Percentiles rank a stretch among this genome's conserved stretches.
Evolutionary conservation across 345 rosid species (phyloP).

Genomic region (Cardamine chenopodiifolia): DNA sequence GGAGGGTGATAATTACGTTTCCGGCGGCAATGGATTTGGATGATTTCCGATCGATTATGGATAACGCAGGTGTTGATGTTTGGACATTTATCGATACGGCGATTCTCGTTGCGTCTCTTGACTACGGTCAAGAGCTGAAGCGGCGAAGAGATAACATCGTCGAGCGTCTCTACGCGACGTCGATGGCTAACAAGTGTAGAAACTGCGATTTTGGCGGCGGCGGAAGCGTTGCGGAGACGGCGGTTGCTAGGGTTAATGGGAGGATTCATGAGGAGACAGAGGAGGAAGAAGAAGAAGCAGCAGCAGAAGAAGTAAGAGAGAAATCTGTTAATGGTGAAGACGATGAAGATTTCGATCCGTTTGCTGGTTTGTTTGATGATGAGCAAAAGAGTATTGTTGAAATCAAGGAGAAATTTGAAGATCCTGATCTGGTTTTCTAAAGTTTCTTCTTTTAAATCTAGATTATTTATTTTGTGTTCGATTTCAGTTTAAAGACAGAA

Average conservation of each 20-base stretch:
- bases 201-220: conserved; percentile 59
- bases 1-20: background rate
- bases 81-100: conserved; percentile 92
- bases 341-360: conserved; percentile 76
- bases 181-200: conserved; percentile 57
- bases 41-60: conserved; percentile 75
- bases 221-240: conserved; percentile 30
- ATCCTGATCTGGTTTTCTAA: conserved; percentile 78
- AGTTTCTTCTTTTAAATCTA: background rate
- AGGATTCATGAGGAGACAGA: conserved; percentile 43
- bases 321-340: conserved; percentile 55
- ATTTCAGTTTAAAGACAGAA: conserved; percentile 20
- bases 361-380: conserved; percentile 91
- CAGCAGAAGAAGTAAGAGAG: conserved; percentile 52
- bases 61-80: conserved; percentile 82
- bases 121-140: conserved; percentile 67
- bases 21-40: conserved; percentile 69
- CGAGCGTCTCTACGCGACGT: conserved; percentile 70
- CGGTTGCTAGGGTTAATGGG: conserved; percentile 46
- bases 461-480: background rate
- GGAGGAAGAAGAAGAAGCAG: conserved; percentile 45
- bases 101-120: conserved; percentile 74
- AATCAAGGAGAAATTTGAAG: conserved; percentile 85
- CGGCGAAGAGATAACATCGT: conserved; percentile 77
- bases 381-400: conserved; percentile 81